phyloP scores from a whole-genome alignment of 2,329 filamentous ascomycete species.

The Verticillium longisporum region DNA sequence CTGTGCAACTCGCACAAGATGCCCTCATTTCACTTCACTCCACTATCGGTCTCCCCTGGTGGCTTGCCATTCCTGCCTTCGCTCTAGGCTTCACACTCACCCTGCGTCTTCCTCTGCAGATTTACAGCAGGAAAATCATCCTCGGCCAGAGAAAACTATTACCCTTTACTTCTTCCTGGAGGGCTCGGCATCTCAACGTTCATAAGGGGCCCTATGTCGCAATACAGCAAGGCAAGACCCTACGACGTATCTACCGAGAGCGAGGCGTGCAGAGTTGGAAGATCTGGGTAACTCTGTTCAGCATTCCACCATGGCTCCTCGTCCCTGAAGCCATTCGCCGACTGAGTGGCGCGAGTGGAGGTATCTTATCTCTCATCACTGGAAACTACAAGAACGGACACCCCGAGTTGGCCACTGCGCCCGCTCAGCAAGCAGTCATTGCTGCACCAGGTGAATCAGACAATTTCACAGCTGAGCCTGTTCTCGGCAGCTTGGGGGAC shows the following conservation, averaged over 20 bases:
- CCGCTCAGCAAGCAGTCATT: background rate
- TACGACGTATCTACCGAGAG: slow-evolving; percentile 24
- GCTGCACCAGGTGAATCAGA: background rate
- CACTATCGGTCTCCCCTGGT: slow-evolving; percentile 42
- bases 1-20: background rate
- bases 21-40: slow-evolving; percentile 26
- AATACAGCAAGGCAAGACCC: slow-evolving; percentile 19
- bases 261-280: slow-evolving; percentile 43
- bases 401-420: background rate
- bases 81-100: slow-evolving; percentile 37
- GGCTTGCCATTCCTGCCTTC: slow-evolving; percentile 44
- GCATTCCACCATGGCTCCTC: slow-evolving; percentile 41
- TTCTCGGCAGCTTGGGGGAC: background rate
- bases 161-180: slow-evolving; percentile 25
- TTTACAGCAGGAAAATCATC: slow-evolving; percentile 26
- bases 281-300: slow-evolving; percentile 27
- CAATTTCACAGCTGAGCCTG: background rate
- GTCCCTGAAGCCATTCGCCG: slow-evolving; percentile 43
- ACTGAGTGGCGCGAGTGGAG: slow-evolving; percentile 33
- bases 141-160: slow-evolving; percentile 20
- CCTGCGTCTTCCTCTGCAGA: slow-evolving; percentile 38
- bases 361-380: slow-evolving; percentile 19
- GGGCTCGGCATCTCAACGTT: slow-evolving; percentile 4
- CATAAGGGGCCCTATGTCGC: slow-evolving; percentile 12
- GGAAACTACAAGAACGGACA: background rate